Base-by-base conservation (phyloP, 169 alveolate species). In the Perkinsus chesapeaki region DNA sequence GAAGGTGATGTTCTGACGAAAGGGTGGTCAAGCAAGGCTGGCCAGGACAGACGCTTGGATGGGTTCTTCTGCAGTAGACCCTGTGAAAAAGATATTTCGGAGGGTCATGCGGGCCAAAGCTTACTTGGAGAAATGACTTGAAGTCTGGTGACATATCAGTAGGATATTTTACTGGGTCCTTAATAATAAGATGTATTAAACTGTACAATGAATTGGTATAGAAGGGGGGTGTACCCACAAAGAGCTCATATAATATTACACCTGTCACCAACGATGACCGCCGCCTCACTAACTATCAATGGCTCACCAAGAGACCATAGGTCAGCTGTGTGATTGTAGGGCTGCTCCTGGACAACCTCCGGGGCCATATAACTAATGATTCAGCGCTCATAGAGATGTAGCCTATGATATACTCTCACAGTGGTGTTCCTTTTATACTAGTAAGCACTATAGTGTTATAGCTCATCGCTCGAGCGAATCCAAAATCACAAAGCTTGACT, bases 171-270 rank as follows among this genome's bases (percentile, higher is more conserved):
- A 98, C 98, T 37, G 98, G 98, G 93, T 97, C 98, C 93, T 97
- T 97, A 0, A 97, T 97, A 72, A 97, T 97, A 91, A 97, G 93
- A 92, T 97, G 96, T 91, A 98, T 97, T 93, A 98, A 92, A 72
- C 97, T 95, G 93, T 97, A 96, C 39, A 98, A 96, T 37, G 97
- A 95, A 94, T 96, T 97, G 0, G 99, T 97, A 93, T 97, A 98
- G 96, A 97, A 98, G 19, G 99, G 99, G 72, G 99, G 99, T 91
- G 97, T 96, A 0, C 99, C 99, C 0, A 97, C 98, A 95, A 96
- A 98, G 43, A 98, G 96, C 95, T 98, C 99, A 94, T 97, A 98
- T 39, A 97, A 94, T 73, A 98, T 98, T 34, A 98, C 98, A 23
- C 99, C 99, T 10, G 27, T 12, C 12, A 60, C 27, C 31, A 60